These are phyloP conservation scores for Fraxinus excelsior DNA, from an alignment of 257 asterid species.

Conservation along the genomic window DNA sequence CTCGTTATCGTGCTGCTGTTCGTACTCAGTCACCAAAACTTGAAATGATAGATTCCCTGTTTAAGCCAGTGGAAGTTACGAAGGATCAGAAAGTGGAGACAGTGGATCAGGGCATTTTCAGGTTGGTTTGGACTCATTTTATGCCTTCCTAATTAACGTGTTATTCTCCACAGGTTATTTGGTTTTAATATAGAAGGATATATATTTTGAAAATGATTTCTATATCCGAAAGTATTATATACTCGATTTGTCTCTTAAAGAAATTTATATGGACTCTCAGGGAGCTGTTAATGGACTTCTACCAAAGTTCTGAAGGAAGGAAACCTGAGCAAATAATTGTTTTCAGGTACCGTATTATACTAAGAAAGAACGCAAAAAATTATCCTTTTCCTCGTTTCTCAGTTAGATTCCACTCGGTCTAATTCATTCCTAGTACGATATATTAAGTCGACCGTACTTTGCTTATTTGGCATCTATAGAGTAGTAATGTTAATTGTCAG, in stretches of 20 bases:
- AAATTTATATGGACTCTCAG: slow-evolving; percentile 30
- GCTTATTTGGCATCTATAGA: too few relatives aligned
- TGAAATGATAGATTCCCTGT: slow-evolving; percentile 67
- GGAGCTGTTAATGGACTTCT: slow-evolving; percentile 61
- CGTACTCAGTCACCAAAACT: slow-evolving; percentile 64
- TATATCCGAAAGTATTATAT: not conserved
- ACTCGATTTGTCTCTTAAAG: not conserved
- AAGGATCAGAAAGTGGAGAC: slow-evolving; percentile 30
- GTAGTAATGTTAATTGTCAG: not conserved
- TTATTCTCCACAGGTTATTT: not conserved
- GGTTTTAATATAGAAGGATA: not conserved
- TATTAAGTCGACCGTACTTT: too few relatives aligned
- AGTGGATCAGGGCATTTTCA: slow-evolving; percentile 60
- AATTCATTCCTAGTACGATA: not conserved
- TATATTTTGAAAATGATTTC: not conserved
- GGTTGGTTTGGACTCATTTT: slow-evolving; percentile 32
- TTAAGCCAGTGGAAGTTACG: slow-evolving; percentile 37
- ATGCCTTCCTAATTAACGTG: not conserved
- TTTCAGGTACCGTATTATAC: slow-evolving; percentile 48
- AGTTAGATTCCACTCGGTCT: not conserved
- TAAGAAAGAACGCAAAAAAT: not conserved
- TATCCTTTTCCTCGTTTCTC: too few relatives aligned
- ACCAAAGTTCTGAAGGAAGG: slow-evolving; percentile 31
- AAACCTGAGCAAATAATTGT: slow-evolving; percentile 67
- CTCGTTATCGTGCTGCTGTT: slow-evolving; percentile 67